phyloP scores from a whole-genome alignment of 345 rosid species.

The Sisymbrium altissimum region DNA sequence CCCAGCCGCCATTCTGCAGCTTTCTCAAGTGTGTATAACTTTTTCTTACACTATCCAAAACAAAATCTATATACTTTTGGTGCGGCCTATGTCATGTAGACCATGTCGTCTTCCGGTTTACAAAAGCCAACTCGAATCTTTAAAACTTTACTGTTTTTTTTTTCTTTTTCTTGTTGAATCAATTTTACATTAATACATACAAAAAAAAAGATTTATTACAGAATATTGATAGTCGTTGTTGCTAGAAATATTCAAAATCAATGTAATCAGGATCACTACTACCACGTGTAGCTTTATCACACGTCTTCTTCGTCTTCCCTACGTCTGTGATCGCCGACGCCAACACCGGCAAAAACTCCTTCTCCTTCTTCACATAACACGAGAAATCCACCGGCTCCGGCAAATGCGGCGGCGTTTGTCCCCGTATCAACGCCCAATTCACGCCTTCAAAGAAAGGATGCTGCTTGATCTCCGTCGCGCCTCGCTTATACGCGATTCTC shows the following conservation, averaged over 20 bases:
- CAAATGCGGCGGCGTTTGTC: conserved; percentile 28
- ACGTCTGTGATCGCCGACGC: not conserved
- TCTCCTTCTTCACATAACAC: conserved; percentile 1
- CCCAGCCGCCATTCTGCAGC: conserved; percentile 16
- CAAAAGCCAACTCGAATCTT: too few relatives aligned
- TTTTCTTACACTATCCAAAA: not conserved
- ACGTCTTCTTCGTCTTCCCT: not conserved
- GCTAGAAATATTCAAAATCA: conserved; percentile 31
- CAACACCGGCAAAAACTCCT: conserved; percentile 15
- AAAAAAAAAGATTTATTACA: not conserved
- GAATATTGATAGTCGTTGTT: not conserved
- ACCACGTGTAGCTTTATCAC: not conserved
- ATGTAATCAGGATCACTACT: conserved; percentile 33
- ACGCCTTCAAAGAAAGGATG: conserved; percentile 61
- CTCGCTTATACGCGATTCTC: conserved; percentile 52
- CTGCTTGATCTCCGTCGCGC: conserved; percentile 69
- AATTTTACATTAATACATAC: not conserved
- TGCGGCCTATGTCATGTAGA: too few relatives aligned
- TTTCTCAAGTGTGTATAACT: not conserved
- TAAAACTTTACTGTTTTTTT: too few relatives aligned
- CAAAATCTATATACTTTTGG: not conserved
- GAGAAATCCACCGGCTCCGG: conserved; percentile 35
- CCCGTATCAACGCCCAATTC: conserved; percentile 55
- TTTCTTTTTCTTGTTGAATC: too few relatives aligned
- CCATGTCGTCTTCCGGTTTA: too few relatives aligned